These are phyloP conservation scores for Phytopythium montanum DNA, from an alignment of 352 stramenopile genomes.

Conservation along the genomic window DNA sequence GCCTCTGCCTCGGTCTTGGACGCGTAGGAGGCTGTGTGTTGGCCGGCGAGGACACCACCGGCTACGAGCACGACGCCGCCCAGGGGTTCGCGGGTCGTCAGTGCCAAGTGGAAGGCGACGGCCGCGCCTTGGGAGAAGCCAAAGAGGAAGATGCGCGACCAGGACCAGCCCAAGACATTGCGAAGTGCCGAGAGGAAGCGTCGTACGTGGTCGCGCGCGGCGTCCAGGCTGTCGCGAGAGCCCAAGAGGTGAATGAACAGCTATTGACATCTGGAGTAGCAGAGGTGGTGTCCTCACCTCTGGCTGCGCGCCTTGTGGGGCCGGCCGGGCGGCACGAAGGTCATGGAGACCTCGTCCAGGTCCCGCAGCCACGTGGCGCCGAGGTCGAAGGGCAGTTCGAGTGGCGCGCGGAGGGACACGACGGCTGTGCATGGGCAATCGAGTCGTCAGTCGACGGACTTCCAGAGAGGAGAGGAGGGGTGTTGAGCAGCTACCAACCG, in stretches of 20 bases:
- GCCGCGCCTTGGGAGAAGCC: conserved; percentile 65
- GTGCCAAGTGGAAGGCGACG: conserved; percentile 52
- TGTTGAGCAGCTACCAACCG: conserved; percentile 20
- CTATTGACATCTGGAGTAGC: background rate
- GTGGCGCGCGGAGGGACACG: conserved; percentile 47
- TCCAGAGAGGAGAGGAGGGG: too few species aligned
- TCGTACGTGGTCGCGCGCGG: conserved; percentile 32
- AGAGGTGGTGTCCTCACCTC: conserved; percentile 19
- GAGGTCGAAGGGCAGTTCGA: conserved; percentile 51
- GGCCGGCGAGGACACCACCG: conserved; percentile 34
- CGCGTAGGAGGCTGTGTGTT: conserved; percentile 15
- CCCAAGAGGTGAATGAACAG: too few species aligned
- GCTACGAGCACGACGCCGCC: conserved; percentile 51
- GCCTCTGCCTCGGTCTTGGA: conserved; percentile 12
- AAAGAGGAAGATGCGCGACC: conserved; percentile 56
- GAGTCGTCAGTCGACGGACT: background rate
- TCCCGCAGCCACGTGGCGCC: conserved; percentile 55
- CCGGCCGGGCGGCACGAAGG: conserved; percentile 29
- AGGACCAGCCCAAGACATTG: conserved; percentile 40
- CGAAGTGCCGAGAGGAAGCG: conserved; percentile 45
- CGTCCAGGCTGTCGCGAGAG: conserved; percentile 38
- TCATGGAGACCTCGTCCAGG: conserved; percentile 30
- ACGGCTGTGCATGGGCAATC: conserved; percentile 20
- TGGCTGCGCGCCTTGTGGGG: conserved; percentile 36
- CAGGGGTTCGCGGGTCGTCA: conserved; percentile 32